Conservation (phyloP, 257 asterid genomes). For the Schizonepeta tenuifolia region DNA sequence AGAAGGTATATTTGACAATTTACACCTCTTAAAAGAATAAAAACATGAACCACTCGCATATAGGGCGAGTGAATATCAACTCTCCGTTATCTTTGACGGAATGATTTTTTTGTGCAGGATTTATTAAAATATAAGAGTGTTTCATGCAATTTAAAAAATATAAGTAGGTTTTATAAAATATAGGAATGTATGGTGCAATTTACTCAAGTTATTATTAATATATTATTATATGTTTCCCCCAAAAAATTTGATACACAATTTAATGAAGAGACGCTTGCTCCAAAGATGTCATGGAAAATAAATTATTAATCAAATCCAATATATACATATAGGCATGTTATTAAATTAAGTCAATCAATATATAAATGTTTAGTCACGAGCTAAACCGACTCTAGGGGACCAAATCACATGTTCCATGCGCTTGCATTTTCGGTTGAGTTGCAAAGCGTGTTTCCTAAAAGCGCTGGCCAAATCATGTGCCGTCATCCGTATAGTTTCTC, state of each 20-base stretch:
- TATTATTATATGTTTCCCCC: neutral
- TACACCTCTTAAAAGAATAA: too few relatives aligned
- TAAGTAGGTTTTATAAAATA: too few relatives aligned
- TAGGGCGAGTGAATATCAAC: too few relatives aligned
- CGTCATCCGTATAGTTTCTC: too few relatives aligned
- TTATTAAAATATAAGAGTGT: too few relatives aligned
- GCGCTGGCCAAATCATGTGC: conserved; percentile 28
- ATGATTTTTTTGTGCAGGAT: too few relatives aligned
- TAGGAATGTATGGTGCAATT: too few relatives aligned
- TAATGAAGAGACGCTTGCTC: neutral
- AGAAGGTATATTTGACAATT: too few relatives aligned
- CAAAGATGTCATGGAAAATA: neutral
- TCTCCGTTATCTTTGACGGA: too few relatives aligned
- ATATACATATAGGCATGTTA: neutral
- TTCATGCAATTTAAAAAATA: too few relatives aligned
- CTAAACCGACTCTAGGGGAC: conserved; percentile 25
- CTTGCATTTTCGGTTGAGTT: conserved; percentile 13
- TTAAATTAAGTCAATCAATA: conserved; percentile 1
- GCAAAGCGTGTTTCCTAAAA: conserved; percentile 30
- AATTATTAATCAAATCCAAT: neutral
- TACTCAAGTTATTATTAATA: neutral
- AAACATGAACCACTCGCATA: too few relatives aligned
- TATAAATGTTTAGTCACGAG: conserved; percentile 24
- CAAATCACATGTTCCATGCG: conserved; percentile 37
- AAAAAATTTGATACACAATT: neutral